phyloP scores from a whole-genome alignment of 441 rosid genomes.

The Adansonia madagascariensis region DNA sequence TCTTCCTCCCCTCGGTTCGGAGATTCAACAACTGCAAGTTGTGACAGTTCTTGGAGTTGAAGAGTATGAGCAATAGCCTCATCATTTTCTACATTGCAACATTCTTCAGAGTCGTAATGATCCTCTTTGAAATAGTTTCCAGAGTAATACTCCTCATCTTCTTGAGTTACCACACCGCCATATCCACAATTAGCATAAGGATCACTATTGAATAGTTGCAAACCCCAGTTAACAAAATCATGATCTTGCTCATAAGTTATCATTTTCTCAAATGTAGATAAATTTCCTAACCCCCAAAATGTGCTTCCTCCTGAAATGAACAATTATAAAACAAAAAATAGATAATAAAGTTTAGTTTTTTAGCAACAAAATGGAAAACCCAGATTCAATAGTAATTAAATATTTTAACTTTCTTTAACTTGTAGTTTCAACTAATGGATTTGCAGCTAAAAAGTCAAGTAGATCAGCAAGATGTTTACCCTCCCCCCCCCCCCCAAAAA shows the following conservation, averaged over 20 bases:
- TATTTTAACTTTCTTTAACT: not conserved
- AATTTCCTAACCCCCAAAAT: not conserved
- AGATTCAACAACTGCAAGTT: constrained; percentile 54
- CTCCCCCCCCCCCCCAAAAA: no score
- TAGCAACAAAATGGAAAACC: constrained; percentile 9
- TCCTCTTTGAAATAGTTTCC: constrained; percentile 51
- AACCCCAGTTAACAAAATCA: constrained; percentile 68
- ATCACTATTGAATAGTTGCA: constrained; percentile 57
- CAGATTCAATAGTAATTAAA: not conserved
- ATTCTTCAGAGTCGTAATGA: constrained; percentile 45
- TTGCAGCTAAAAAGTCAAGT: not conserved
- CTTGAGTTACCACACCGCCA: constrained; percentile 36
- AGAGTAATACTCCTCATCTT: constrained; percentile 40
- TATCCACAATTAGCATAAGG: constrained; percentile 51
- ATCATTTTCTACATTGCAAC: constrained; percentile 57
- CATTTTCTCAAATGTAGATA: constrained; percentile 33
- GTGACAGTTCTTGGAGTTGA: constrained; percentile 67
- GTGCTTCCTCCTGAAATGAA: constrained; percentile 10
- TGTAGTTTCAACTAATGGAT: not conserved
- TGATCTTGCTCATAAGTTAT: constrained; percentile 61
- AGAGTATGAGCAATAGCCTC: constrained; percentile 68
- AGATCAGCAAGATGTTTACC: not conserved
- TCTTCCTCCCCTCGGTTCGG: constrained; percentile 38
- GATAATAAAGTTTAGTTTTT: not conserved
- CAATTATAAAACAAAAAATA: not conserved